These are phyloP conservation scores for Solanum pinnatisectum DNA, from an alignment of 257 asterid species.

Conservation along the genomic window DNA sequence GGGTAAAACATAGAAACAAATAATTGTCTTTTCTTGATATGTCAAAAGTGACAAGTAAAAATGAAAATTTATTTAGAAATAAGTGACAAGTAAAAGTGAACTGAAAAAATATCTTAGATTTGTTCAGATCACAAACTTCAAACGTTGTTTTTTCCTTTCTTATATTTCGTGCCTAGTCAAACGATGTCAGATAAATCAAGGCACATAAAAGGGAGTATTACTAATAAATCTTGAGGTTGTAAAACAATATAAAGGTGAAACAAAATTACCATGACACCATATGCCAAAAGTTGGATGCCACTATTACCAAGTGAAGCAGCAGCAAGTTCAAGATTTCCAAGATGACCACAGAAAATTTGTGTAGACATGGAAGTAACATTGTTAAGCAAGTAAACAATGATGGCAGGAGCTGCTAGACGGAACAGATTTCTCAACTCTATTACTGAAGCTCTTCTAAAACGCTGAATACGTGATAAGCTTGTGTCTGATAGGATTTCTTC, in stretches of 20 bases:
- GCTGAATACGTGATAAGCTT: background rate
- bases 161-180: background rate
- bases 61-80: too few species aligned
- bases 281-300: conserved; percentile 13
- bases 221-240: background rate
- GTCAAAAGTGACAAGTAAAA: too few species aligned
- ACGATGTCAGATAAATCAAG: background rate
- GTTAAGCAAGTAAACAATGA: conserved; percentile 12
- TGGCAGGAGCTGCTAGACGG: conserved; percentile 11
- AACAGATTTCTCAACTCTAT: conserved; percentile 8
- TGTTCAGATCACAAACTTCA: background rate
- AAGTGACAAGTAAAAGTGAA: too few species aligned
- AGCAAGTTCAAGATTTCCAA: conserved; percentile 19
- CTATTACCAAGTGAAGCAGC: conserved; percentile 21
- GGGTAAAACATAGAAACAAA: background rate
- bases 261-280: conserved; percentile 14
- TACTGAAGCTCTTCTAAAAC: background rate
- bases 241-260: background rate
- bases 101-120: too few species aligned
- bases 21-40: too few species aligned
- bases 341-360: conserved; percentile 10
- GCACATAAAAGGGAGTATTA: background rate
- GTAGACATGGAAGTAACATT: conserved; percentile 13
- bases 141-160: background rate
- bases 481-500: conserved; percentile 1